Conservation (phyloP, 495 filamentous ascomycete genomes). For the Talaromyces proteolyticus region DNA sequence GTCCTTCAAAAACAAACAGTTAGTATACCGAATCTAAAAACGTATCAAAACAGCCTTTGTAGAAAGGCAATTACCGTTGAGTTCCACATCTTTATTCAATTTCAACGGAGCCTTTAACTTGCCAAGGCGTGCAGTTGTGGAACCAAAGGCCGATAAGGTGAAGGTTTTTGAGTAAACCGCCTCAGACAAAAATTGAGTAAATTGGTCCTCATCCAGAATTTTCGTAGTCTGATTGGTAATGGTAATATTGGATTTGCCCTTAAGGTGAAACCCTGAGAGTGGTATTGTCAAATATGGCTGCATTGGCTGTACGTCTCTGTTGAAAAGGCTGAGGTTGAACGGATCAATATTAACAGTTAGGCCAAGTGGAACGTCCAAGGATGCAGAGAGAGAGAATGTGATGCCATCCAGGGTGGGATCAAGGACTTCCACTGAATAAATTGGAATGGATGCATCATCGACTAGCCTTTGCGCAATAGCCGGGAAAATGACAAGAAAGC, state of each 20-base stretch:
- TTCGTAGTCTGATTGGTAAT: constrained; percentile 16
- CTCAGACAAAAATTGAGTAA: constrained; percentile 27
- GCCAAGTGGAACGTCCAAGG: constrained; percentile 27
- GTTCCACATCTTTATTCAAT: constrained; percentile 29
- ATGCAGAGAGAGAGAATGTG: constrained; percentile 24
- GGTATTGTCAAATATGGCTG: constrained; percentile 20
- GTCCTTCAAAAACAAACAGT: constrained; percentile 12
- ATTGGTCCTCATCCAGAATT: constrained; percentile 18
- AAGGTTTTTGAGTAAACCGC: constrained; percentile 25
- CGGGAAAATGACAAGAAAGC: constrained; percentile 35
- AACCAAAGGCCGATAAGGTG: constrained; percentile 20
- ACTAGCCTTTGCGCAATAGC: constrained; percentile 36
- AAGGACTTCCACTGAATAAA: constrained; percentile 27
- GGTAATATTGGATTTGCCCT: constrained; percentile 29
- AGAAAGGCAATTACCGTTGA: constrained; percentile 19
- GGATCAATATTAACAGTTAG: constrained; percentile 33
- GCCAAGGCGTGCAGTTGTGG: constrained; percentile 29
- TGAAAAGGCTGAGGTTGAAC: constrained; percentile 25
- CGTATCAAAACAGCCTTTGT: no score
- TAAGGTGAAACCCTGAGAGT: constrained; percentile 20
- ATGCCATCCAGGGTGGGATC: constrained; percentile 26
- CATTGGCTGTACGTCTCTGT: constrained; percentile 17
- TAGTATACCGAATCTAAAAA: no score
- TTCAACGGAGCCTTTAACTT: constrained; percentile 26
- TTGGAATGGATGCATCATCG: constrained; percentile 28